phyloP scores from a whole-genome alignment of 257 asterid species.

The Cordia subcordata region DNA sequence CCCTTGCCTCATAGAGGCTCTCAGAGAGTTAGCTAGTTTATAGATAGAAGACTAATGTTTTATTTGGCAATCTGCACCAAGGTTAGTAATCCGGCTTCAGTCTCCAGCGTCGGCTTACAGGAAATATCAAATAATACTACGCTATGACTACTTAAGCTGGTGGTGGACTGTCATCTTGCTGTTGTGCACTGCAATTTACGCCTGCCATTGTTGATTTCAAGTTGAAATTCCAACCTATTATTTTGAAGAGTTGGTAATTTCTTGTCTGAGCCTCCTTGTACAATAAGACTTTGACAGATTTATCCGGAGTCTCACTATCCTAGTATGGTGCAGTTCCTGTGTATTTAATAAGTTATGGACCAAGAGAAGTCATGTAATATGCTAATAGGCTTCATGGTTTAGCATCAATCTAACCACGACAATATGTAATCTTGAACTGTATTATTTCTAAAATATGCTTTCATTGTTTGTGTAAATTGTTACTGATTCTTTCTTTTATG shows the following conservation, averaged over 20 bases:
- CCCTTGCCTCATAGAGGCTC: conserved; percentile 38
- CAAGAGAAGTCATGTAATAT: background rate
- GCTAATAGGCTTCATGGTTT: background rate
- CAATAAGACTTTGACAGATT: background rate
- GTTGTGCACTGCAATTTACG: background rate
- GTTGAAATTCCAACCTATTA: background rate
- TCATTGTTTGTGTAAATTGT: too few species aligned
- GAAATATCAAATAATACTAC: too few species aligned
- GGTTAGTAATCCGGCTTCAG: background rate
- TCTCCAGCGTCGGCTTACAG: background rate
- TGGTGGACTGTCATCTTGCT: background rate
- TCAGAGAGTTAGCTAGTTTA: conserved; percentile 25
- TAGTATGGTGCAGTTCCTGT: background rate
- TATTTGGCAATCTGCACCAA: background rate
- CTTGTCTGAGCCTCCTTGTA: background rate
- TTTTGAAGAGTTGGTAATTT: conserved; percentile 3
- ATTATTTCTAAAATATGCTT: too few species aligned
- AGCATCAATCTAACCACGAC: background rate
- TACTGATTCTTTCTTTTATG: too few species aligned
- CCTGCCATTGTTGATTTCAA: background rate
- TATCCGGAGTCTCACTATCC: background rate
- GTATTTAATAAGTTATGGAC: background rate
- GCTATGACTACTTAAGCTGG: background rate
- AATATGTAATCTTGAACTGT: background rate
- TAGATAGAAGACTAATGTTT: background rate